phyloP scores from a whole-genome alignment of 345 rosid species.

The Draba incana region DNA sequence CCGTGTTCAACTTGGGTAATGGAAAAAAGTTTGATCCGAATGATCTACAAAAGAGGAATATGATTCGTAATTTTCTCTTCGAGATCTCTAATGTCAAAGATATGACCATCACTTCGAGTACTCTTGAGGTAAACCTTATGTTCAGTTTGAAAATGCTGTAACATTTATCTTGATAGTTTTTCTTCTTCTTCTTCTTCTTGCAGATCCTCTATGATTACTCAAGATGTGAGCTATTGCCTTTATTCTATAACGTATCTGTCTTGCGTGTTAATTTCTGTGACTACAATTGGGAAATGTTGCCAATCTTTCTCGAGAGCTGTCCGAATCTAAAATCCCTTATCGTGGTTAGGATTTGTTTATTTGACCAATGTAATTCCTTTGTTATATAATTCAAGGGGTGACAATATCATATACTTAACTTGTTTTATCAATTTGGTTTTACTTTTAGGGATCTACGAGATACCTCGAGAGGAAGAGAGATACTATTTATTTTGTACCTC shows the following conservation, averaged over 20 bases:
- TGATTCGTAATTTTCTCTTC: constrained; percentile 3
- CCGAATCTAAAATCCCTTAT: no score
- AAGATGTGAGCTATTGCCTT: background rate
- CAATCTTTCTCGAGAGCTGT: background rate
- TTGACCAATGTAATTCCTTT: no score
- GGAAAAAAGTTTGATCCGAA: background rate
- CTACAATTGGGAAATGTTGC: background rate
- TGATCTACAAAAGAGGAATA: constrained; percentile 9
- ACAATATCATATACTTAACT: no score
- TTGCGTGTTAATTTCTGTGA: background rate
- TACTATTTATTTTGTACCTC: background rate
- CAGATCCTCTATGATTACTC: constrained; percentile 1
- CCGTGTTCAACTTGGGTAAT: background rate
- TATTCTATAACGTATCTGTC: background rate
- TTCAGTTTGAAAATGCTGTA: background rate
- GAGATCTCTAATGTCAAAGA: background rate
- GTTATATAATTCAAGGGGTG: no score
- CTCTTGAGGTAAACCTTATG: constrained; percentile 23
- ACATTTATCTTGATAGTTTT: background rate
- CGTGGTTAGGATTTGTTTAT: no score
- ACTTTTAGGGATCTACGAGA: no score
- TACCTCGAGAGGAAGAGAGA: no score
- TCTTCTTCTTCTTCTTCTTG: background rate
- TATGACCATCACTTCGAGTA: background rate
- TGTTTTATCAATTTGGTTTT: no score